These are phyloP conservation scores for Butyriboletus appendiculatus DNA, from an alignment of 1,284 basidiomycete genomes.

Conservation along the genomic window DNA sequence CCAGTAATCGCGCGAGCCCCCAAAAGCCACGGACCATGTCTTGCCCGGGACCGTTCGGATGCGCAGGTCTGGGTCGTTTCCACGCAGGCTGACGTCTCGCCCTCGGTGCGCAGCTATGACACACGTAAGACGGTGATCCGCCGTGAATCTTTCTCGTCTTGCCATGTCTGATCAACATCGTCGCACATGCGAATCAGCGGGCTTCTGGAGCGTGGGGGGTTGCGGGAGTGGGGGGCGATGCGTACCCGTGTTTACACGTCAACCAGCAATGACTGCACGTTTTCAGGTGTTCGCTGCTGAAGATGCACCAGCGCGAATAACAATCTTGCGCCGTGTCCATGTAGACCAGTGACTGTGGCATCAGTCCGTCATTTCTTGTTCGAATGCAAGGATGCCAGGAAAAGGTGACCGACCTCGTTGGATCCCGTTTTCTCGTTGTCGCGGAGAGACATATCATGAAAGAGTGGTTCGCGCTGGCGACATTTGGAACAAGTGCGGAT, in stretches of 20 bases:
- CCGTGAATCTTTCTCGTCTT: conserved; percentile 29
- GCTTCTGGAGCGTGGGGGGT: not conserved
- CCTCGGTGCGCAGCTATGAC: conserved; percentile 26
- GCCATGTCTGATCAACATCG: conserved; percentile 20
- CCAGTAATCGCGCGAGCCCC: conserved; percentile 9
- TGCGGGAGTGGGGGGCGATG: not conserved
- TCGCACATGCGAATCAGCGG: not conserved
- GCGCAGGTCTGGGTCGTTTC: conserved; percentile 21
- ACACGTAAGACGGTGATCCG: conserved; percentile 31
- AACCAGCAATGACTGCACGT: conserved; percentile 26
- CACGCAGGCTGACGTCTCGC: conserved; percentile 21
- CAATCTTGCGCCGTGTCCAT: conserved; percentile 35
- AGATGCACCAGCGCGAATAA: conserved; percentile 31
- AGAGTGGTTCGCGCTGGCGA: conserved; percentile 26
- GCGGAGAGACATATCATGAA: conserved; percentile 11
- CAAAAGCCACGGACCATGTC: conserved; percentile 6
- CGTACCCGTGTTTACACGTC: conserved; percentile 31
- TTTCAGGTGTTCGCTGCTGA: conserved; percentile 30
- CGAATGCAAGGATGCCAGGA: too few relatives aligned
- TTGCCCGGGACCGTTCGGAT: not conserved
- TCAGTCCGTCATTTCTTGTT: not conserved
- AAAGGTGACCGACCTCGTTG: conserved; percentile 16
- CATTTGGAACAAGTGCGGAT: conserved; percentile 33
- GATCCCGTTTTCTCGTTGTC: conserved; percentile 20
- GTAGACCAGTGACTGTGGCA: conserved; percentile 18